Evolutionary conservation across 2,329 filamentous ascomycete genomes (phyloP), one percentile per base, ranked within the genome.

Genomic region (Geoglossum cookeanum): DNA sequence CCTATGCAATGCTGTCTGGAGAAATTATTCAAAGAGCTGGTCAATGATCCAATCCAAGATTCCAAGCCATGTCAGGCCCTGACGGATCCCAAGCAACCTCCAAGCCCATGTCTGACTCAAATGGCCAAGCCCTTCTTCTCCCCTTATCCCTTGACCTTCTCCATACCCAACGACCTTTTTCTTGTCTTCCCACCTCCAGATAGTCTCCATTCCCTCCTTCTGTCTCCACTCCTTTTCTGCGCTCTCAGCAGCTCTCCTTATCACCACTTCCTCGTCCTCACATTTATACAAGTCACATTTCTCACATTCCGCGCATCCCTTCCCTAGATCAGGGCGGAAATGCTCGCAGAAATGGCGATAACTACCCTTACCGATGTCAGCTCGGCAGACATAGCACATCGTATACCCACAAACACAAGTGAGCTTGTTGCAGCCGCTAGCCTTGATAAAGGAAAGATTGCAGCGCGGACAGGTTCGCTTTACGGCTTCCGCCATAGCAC

Each of bases 281-380:
- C 83, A 85, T 48, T 73, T 69, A 63, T 80, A 80, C 9, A 91
- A 75, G 65, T 89, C 88, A 69, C 86, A 91, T 64, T 80, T 81
- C 5, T 83, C 82, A 70, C 92, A 97, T 68, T 94, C 81, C 1
- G 69, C 75, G 68, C 92, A 98, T 13, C 76, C 74, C 13, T 79
- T 78, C 54, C 90, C 88, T 0, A 85, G 87, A 60, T 85, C 78
- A 8, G 87, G 84, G 7, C 92, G 79, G 68, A 97, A 97, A 70
- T 97, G 92, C 67, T 95, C 86, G 68, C 92, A 98, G 66, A 96
- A 98, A 69, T 98, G 92, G 44, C 81, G 77, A 69, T 98, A 97
- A 0, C 91, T 90, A 67, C 90, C 84, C 2, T 72, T 71, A 55
- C 78, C 73, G 17, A 77, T 70, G n/a, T 72, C 70, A 47, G 70